Evolutionary conservation across 768 basidiomycete species (phyloP), one percentile per base, ranked within the genome.

Genomic region (Trametes meyenii): DNA sequence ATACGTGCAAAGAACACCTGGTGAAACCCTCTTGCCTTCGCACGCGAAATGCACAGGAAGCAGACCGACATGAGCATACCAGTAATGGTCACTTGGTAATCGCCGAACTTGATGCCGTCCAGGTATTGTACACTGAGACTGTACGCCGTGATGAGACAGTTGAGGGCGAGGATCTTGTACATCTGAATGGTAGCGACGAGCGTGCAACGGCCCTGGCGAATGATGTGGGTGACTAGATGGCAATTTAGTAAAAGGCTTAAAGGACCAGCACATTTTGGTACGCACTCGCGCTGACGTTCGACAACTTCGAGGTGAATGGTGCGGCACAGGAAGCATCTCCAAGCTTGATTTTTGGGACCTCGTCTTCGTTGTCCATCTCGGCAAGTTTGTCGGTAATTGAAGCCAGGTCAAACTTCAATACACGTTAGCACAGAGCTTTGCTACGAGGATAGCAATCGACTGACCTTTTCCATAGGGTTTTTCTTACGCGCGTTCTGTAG

Each of bases 261-360:
- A 14, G 6, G 57, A 43, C 5, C 42, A 35, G 52, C 2, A 33
- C 3, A 12, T 23, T 26, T 55, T 24, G 10, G 35, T 8, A 84
- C 94, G 68, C 69, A 97, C 96, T 93, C 35, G 97, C 95, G 66
- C 92, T 85, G 52, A 99, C 97, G 72, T 99, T 96, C n/a, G 91
- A 90, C 55, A 99, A 77, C 74, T 99, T 99, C 11, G 96, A 98
- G 0, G 97, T 98, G 79, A 99, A 99, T 0, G 97, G 97, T 2
- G 97, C 97, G 6, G 97, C 97, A 70, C 96, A 98, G 2, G 95
- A 98, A 0, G 97, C 97, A 71, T 98, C 97, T n/a, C 97, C 97
- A 29, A 98, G 87, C 76, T 98, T 99, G 75, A 99, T 99, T 78
- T 97, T 94, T 13, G 97, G 97, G 0, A 95, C 88, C 35, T 98